phyloP scores from a whole-genome alignment of 495 filamentous ascomycete species.

The Choiromyces venosus region DNA sequence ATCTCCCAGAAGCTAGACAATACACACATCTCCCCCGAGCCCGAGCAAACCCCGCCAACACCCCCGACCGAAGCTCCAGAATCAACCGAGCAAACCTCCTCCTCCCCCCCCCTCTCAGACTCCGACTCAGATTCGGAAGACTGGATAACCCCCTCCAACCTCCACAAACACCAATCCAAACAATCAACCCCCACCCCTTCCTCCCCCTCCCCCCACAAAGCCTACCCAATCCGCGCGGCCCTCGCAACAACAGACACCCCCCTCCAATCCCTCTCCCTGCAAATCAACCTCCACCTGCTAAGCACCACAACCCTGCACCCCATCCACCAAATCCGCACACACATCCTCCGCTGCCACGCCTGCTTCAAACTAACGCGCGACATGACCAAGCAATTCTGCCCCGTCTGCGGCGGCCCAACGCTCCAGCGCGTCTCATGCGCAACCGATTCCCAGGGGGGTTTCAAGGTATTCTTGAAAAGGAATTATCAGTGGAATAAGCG shows the following conservation, averaged over 20 bases:
- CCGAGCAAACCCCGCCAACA: slow-evolving; percentile 24
- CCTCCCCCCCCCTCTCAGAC: slow-evolving; percentile 41
- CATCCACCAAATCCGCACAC: slow-evolving; percentile 73
- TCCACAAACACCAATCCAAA: slow-evolving; percentile 72
- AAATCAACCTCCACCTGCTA: slow-evolving; percentile 89
- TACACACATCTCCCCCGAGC: slow-evolving; percentile 21
- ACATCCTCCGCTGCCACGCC: slow-evolving; percentile 86
- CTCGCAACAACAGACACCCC: slow-evolving; percentile 91
- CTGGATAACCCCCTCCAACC: slow-evolving; percentile 94
- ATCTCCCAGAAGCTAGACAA: slow-evolving; percentile 4
- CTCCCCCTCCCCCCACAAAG: slow-evolving; percentile 75
- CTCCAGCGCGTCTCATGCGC: slow-evolving; percentile 81
- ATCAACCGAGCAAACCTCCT: background rate
- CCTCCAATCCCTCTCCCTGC: slow-evolving; percentile 90
- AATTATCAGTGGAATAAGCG: slow-evolving; percentile 92
- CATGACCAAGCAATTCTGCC: slow-evolving; percentile 87
- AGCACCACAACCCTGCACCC: slow-evolving; percentile 64
- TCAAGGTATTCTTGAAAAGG: slow-evolving; percentile 82
- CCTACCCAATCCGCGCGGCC: slow-evolving; percentile 64
- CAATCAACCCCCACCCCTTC: slow-evolving; percentile 52
- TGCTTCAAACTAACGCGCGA: slow-evolving; percentile 77
- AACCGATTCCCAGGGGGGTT: slow-evolving; percentile 70
- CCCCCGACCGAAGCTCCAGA: background rate
- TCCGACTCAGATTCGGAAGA: slow-evolving; percentile 61
- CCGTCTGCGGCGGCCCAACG: slow-evolving; percentile 79